phyloP scores from a whole-genome alignment of 805 yeast species.

The Jamesozyma hellenica region DNA sequence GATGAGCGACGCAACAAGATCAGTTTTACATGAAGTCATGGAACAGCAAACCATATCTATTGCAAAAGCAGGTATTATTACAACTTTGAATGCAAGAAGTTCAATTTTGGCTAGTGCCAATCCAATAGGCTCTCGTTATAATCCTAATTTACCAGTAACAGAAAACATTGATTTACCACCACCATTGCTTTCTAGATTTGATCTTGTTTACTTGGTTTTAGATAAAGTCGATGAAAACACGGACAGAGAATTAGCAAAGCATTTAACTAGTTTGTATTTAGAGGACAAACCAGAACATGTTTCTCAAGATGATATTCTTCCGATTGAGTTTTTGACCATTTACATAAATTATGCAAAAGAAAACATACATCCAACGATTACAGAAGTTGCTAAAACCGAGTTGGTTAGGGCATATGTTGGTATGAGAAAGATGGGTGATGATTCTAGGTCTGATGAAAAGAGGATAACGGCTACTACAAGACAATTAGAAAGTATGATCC shows the following conservation, averaged over 20 bases:
- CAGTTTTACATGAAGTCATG: conserved; percentile 97
- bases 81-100: conserved; percentile 92
- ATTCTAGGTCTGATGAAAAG: conserved; percentile 71
- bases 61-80: conserved; percentile 97
- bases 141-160: conserved; percentile 91
- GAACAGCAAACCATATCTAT: conserved; percentile 97
- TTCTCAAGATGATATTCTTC: conserved; percentile 56
- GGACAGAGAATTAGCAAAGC: conserved; percentile 82
- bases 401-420: conserved; percentile 82
- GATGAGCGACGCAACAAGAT: conserved; percentile 89
- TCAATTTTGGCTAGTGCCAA: conserved; percentile 94
- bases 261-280: conserved; percentile 81
- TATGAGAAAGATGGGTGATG: conserved; percentile 92
- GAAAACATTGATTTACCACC: conserved; percentile 95
- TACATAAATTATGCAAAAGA: conserved; percentile 95
- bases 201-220: conserved; percentile 80
- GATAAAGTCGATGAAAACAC: conserved; percentile 83
- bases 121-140: conserved; percentile 91
- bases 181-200: conserved; percentile 88
- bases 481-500: conserved; percentile 91
- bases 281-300: conserved; percentile 78
- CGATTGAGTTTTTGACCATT: conserved; percentile 76
- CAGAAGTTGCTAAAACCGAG: conserved; percentile 72
- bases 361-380: conserved; percentile 65
- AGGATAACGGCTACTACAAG: conserved; percentile 97